Conservation (phyloP, 306 rosid species). For the Vicia faba region DNA sequence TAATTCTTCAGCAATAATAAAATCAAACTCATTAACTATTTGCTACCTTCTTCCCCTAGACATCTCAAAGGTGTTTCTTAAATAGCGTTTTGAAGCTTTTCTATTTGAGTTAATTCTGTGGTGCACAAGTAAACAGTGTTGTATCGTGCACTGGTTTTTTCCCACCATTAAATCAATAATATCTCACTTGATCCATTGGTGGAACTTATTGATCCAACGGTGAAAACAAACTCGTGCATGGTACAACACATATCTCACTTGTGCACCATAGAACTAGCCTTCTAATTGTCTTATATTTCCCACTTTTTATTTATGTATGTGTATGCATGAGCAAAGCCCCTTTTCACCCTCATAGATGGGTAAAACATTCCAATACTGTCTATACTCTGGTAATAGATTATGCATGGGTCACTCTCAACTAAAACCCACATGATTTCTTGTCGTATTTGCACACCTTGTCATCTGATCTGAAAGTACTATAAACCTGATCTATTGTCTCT, state of each 20-base stretch:
- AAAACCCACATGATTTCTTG: conserved; percentile 27
- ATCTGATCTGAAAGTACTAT: conserved; percentile 9
- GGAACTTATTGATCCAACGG: neutral
- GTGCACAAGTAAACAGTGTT: neutral
- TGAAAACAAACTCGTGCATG: neutral
- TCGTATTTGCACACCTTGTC: conserved; percentile 24
- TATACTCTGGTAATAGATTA: conserved; percentile 1
- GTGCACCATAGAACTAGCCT: neutral
- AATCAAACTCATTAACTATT: conserved; percentile 3
- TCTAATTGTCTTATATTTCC: neutral
- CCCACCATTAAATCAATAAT: neutral
- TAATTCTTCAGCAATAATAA: neutral
- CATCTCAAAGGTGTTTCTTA: conserved; percentile 16
- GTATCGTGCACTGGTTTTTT: neutral
- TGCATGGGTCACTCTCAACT: conserved; percentile 7
- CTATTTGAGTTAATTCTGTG: neutral
- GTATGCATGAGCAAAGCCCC: neutral
- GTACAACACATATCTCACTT: neutral
- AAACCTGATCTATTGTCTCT: conserved; percentile 35
- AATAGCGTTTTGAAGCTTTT: conserved; percentile 20
- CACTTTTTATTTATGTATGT: neutral
- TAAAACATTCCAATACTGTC: conserved; percentile 7
- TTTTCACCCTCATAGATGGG: neutral
- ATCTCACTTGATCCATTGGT: neutral
- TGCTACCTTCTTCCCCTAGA: conserved; percentile 19